Base-by-base conservation (phyloP, 768 basidiomycete genomes). In the Coprinellus aureogranulatus region DNA sequence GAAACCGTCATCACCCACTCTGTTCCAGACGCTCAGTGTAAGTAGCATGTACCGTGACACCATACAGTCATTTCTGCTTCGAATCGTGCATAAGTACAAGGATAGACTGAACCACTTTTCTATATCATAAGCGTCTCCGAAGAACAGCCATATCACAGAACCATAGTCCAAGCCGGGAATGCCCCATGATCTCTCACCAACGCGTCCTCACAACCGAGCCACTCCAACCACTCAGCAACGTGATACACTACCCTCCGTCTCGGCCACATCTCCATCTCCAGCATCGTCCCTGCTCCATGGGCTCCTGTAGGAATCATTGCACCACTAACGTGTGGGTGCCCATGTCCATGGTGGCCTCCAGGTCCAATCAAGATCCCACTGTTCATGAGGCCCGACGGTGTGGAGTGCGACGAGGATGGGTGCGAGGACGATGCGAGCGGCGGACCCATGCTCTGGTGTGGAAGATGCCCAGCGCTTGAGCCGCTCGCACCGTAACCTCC, bases 161-260 rank as follows among this genome's bases (percentile, higher is more conserved):
- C 41, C 53, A 55, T 61, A 8, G 56, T 58, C 53, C 60, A 58
- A 37, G 57, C 57, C 30, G 61, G 49, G 55, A 64, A 70, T 2
- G 62, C 57, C 23, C 61, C 61, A 16, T 62, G 59, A 53, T 68
- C 65, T 48, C 64, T 62, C n/a, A 66, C 61, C 60, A 75, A 63
- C 27, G 85, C 85, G 59, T 85, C 82, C 59, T 81, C 81, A 61
- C 87, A 88, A 0, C 81, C 85, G 37, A 81, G 67, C 75, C 84
- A 85, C 66, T 87, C 85, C 23, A 89, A 72, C 85, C 85, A 87
- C 62, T 87, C 85, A 18, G 68, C 70, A 3, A 77, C 74, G 59
- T 85, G 80, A 61, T 82, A 83, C 60, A 72, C 68, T 22, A 74
- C 79, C 37, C 83, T 72, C 58, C 79, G 68, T 57, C 77, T 77